Conservation (phyloP, 2,329 filamentous ascomycete genomes). For the Colletotrichum chlorophyti region DNA sequence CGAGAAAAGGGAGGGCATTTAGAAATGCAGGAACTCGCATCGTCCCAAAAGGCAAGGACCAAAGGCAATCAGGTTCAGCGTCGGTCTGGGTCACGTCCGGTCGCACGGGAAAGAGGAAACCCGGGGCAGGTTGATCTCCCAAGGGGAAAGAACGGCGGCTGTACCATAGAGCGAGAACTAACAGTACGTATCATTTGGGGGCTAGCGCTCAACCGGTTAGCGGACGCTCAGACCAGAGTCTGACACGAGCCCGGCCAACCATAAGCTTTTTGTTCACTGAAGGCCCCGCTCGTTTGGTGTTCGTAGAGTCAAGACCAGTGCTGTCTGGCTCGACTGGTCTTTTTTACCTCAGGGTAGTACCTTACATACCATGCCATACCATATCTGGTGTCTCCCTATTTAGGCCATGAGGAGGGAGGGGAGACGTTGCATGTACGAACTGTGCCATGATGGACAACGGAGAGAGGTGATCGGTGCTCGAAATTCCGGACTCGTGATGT, state of each 20-base stretch:
- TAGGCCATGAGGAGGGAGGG: too few relatives aligned
- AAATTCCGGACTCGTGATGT: too few relatives aligned
- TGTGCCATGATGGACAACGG: too few relatives aligned
- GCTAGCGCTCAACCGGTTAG: neutral
- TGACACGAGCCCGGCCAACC: constrained; percentile 17
- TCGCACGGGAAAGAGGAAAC: constrained; percentile 3
- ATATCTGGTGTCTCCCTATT: too few relatives aligned
- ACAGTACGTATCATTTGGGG: neutral
- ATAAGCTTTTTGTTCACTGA: constrained; percentile 13
- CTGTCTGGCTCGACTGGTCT: too few relatives aligned
- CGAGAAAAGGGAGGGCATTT: too few relatives aligned
- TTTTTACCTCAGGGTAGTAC: too few relatives aligned
- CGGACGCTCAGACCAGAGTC: neutral
- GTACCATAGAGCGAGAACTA: neutral
- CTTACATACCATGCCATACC: too few relatives aligned
- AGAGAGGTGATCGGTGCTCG: too few relatives aligned
- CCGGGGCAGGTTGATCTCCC: neutral
- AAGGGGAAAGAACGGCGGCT: neutral
- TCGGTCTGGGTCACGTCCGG: too few relatives aligned
- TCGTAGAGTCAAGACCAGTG: neutral
- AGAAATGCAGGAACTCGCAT: constrained; percentile 14
- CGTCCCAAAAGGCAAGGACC: neutral
- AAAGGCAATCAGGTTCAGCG: neutral
- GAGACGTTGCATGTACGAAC: too few relatives aligned
- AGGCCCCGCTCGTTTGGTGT: neutral